These are phyloP conservation scores for Ceratobasidium sp. DNA, from an alignment of 1,284 basidiomycete species.

Conservation along the genomic window DNA sequence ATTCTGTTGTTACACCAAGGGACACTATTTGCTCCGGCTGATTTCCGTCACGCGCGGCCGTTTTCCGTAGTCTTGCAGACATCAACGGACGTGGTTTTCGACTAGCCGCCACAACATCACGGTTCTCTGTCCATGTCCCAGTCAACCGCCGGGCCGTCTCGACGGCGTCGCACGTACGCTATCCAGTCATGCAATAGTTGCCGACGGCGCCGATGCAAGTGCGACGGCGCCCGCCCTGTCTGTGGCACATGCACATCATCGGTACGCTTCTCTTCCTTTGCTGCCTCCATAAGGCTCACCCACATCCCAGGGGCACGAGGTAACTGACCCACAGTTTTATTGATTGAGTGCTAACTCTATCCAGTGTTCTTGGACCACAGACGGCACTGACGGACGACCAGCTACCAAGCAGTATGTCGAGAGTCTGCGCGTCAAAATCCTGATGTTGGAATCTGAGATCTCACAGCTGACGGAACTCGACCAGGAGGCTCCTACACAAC, in stretches of 20 bases:
- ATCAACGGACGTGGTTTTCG: no score
- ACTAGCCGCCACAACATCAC: no score
- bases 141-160: background rate
- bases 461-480: background rate
- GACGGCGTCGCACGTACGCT: background rate
- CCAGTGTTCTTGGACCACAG: conserved; percentile 28
- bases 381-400: conserved; percentile 16
- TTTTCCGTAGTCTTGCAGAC: no score
- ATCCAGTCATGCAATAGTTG: conserved; percentile 14
- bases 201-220: conserved; percentile 21
- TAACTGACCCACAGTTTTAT: background rate
- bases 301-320: conserved; percentile 20
- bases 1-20: no score
- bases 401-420: conserved; percentile 33
- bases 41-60: no score
- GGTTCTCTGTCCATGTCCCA: no score
- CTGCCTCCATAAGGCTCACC: conserved; percentile 2
- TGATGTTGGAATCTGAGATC: conserved; percentile 25
- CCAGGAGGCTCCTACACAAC: background rate
- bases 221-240: conserved; percentile 12
- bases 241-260: conserved; percentile 27
- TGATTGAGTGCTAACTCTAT: background rate
- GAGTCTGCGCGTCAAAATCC: conserved; percentile 26
- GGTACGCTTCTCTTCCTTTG: background rate
- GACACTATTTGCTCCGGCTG: no score